A percentile compares a stretch with the other conserved stretches of the same genome.
Conservation (phyloP, 768 basidiomycete species). For the Kondoa malvinella region DNA sequence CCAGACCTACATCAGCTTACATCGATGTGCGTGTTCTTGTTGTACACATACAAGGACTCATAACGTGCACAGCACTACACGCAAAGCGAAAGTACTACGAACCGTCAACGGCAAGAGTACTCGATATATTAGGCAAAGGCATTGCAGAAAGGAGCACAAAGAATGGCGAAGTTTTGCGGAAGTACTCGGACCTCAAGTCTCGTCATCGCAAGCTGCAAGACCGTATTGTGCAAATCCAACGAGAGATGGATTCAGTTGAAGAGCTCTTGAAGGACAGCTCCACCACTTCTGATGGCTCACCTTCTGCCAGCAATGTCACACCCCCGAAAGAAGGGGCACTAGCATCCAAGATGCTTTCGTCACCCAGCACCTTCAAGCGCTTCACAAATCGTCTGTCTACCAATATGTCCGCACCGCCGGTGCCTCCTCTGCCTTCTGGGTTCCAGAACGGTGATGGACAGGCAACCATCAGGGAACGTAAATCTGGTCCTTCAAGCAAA, state of each 20-base stretch:
- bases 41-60: conserved; percentile 16
- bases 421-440: not conserved
- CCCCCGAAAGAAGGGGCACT: conserved; percentile 1
- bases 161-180: conserved; percentile 82
- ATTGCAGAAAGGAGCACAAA: conserved; percentile 83
- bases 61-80: conserved; percentile 20
- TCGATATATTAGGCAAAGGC: conserved; percentile 85
- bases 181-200: conserved; percentile 73
- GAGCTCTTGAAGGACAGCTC: conserved; percentile 6
- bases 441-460: not conserved
- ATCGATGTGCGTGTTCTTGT: conserved; percentile 30
- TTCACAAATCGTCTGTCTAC: not conserved
- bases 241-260: conserved; percentile 44
- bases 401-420: not conserved
- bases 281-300: not conserved
- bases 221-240: conserved; percentile 60
- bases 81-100: conserved; percentile 53
- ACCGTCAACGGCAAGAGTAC: conserved; percentile 78
- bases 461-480: not conserved
- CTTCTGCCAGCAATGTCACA: not conserved
- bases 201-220: conserved; percentile 67
- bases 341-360: not conserved
- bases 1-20: not conserved
- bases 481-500: not conserved
- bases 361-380: not conserved